These are phyloP conservation scores for Botrytis squamosa DNA, from an alignment of 2,329 filamentous ascomycete species.

Conservation along the genomic window DNA sequence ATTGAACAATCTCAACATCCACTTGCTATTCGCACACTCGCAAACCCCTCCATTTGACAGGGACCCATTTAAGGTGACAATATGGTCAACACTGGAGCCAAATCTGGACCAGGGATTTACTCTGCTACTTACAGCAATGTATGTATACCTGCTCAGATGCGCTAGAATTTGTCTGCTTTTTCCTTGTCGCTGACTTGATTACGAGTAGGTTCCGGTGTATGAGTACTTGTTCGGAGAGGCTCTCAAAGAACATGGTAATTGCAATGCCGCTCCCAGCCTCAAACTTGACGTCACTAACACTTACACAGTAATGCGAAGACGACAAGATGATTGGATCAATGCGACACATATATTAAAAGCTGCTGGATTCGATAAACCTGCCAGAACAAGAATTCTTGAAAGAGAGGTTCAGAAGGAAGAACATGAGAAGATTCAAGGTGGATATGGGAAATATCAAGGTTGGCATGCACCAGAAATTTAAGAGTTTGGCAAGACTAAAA, in stretches of 20 bases:
- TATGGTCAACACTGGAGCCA: slow-evolving; percentile 38
- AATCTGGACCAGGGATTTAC: slow-evolving; percentile 49
- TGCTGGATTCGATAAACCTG: slow-evolving; percentile 95
- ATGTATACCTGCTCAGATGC: slow-evolving; percentile 37
- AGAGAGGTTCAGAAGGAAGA: slow-evolving; percentile 94
- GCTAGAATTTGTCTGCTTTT: not conserved
- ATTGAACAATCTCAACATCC: not conserved
- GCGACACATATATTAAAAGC: slow-evolving; percentile 98
- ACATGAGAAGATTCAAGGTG: slow-evolving; percentile 97
- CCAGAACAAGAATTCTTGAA: slow-evolving; percentile 90
- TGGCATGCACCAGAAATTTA: not conserved
- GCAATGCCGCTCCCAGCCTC: not conserved
- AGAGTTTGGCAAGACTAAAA: slow-evolving; percentile 30
- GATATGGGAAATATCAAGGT: slow-evolving; percentile 98
- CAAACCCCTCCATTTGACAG: slow-evolving; percentile 4
- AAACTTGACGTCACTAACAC: slow-evolving; percentile 9
- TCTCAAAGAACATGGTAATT: slow-evolving; percentile 66
- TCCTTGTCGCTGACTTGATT: not conserved
- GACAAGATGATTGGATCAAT: slow-evolving; percentile 96
- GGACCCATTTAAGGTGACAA: slow-evolving; percentile 21
- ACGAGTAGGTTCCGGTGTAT: slow-evolving; percentile 79
- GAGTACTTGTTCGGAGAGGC: slow-evolving; percentile 85
- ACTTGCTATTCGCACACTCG: not conserved
- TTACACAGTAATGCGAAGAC: slow-evolving; percentile 73
- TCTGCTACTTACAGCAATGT: slow-evolving; percentile 70